A percentile compares a stretch with the other conserved stretches of the same genome.
phyloP scores from a whole-genome alignment of 805 yeast species.

The Wickerhamiella spandovensis region DNA sequence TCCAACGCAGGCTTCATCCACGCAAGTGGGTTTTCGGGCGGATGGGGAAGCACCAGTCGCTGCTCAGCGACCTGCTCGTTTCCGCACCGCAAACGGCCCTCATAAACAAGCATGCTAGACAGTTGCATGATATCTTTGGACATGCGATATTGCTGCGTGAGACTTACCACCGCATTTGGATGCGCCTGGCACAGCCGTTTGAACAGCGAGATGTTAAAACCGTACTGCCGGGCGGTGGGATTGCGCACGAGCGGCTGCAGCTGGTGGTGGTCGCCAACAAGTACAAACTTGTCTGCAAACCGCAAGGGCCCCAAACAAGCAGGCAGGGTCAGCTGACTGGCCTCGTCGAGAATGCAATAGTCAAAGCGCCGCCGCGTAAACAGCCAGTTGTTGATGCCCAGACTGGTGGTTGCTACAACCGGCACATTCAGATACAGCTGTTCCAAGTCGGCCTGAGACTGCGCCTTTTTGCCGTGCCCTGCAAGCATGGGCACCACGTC shows the following conservation, averaged over 20 bases:
- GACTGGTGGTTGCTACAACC: conserved; percentile 80
- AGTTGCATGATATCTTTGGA: conserved; percentile 74
- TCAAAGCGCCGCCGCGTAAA: conserved; percentile 57
- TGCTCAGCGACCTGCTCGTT: conserved; percentile 50
- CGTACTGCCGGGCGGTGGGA: conserved; percentile 48
- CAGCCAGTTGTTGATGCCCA: conserved; percentile 55
- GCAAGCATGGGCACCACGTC: conserved; percentile 43
- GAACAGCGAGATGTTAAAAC: conserved; percentile 66
- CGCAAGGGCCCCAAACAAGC: conserved; percentile 78
- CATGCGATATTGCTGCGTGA: conserved; percentile 85
- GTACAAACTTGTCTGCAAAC: conserved; percentile 60
- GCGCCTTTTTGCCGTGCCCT: conserved; percentile 4
- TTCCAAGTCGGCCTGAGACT: conserved; percentile 21
- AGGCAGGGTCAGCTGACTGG: conserved; percentile 90
- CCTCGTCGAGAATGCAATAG: conserved; percentile 91
- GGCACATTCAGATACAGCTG: conserved; percentile 40
- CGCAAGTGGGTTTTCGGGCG: conserved; percentile 9
- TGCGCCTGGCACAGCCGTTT: conserved; percentile 54
- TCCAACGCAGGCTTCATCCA: conserved; percentile 30
- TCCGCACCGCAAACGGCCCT: conserved; percentile 68
- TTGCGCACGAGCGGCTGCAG: conserved; percentile 76
- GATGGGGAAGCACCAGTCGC: conserved; percentile 35
- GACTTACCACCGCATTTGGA: conserved; percentile 63
- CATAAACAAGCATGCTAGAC: conserved; percentile 67
- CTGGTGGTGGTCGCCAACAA: conserved; percentile 96